Percentiles rank a stretch among this genome's conserved stretches.
phyloP scores from a whole-genome alignment of 129 eudicot genomes.

The Chrysanthemum lavandulifolium region DNA sequence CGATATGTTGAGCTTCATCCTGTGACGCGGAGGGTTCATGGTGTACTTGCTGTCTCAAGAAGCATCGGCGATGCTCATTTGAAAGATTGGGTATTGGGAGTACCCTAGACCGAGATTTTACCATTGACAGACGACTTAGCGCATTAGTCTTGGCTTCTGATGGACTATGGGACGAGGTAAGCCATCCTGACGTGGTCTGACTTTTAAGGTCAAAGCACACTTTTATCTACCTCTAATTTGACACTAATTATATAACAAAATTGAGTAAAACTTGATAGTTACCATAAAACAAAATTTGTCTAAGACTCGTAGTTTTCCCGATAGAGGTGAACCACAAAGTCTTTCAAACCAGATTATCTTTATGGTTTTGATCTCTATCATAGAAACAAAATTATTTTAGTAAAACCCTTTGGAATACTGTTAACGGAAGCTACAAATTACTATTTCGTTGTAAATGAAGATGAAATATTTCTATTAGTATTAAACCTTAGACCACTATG shows the following conservation, averaged over 20 bases:
- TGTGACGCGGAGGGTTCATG: constrained; percentile 91
- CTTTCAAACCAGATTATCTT: too few relatives aligned
- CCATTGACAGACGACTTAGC: constrained; percentile 60
- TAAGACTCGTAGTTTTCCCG: too few relatives aligned
- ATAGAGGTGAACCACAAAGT: too few relatives aligned
- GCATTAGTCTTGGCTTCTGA: constrained; percentile 71
- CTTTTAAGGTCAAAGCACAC: background rate
- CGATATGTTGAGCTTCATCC: constrained; percentile 83
- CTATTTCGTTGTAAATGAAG: too few relatives aligned
- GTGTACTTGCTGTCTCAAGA: constrained; percentile 84
- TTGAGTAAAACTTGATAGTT: background rate
- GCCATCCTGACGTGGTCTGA: background rate
- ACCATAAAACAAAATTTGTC: too few relatives aligned
- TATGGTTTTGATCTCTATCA: too few relatives aligned
- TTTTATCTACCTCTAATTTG: background rate
- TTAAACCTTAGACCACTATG: too few relatives aligned
- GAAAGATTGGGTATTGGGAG: constrained; percentile 87
- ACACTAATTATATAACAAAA: background rate
- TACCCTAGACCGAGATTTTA: constrained; percentile 63
- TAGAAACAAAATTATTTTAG: too few relatives aligned
- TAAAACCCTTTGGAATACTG: too few relatives aligned
- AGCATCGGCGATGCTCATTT: constrained; percentile 93
- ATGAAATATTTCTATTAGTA: too few relatives aligned
- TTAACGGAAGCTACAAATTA: too few relatives aligned
- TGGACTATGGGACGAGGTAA: constrained; percentile 97